Percentiles rank a stretch among this genome's conserved stretches.
phyloP scores from a whole-genome alignment of 306 rosid species.

The Carpinus viminea region DNA sequence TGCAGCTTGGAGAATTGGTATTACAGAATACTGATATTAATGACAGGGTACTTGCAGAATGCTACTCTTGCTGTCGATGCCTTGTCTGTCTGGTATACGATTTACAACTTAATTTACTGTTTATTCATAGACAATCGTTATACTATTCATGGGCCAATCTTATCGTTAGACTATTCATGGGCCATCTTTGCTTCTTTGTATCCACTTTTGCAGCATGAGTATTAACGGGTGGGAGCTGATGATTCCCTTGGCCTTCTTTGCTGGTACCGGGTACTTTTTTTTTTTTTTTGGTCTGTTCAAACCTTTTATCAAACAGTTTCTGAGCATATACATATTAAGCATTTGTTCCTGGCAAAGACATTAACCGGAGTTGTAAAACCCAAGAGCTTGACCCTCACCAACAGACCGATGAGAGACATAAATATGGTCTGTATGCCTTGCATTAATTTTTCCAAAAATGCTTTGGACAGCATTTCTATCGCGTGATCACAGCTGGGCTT shows the following conservation, averaged over 20 bases:
- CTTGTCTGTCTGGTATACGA: slow-evolving; percentile 57
- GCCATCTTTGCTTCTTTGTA: neutral
- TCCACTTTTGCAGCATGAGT: slow-evolving; percentile 54
- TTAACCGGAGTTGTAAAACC: too few species aligned
- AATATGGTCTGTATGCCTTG: too few species aligned
- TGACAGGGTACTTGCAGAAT: slow-evolving; percentile 68
- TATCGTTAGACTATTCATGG: neutral
- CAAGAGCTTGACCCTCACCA: too few species aligned
- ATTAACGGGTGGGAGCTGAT: slow-evolving; percentile 85
- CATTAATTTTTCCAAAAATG: too few species aligned
- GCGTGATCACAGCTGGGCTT: neutral
- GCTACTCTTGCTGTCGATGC: slow-evolving; percentile 80
- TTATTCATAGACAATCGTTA: neutral
- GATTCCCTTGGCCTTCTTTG: slow-evolving; percentile 77
- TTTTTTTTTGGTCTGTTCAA: too few species aligned
- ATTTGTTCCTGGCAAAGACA: too few species aligned
- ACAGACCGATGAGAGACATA: too few species aligned
- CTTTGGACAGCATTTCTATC: neutral
- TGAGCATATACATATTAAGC: too few species aligned
- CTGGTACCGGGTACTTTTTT: slow-evolving; percentile 58
- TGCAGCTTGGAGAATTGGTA: slow-evolving; percentile 84
- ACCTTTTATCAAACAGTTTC: too few species aligned
- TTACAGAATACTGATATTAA: slow-evolving; percentile 57
- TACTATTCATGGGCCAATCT: neutral
- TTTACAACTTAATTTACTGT: neutral